Conservation (phyloP, 2,329 filamentous ascomycete genomes). For the Ophiosphaerella narmari region DNA sequence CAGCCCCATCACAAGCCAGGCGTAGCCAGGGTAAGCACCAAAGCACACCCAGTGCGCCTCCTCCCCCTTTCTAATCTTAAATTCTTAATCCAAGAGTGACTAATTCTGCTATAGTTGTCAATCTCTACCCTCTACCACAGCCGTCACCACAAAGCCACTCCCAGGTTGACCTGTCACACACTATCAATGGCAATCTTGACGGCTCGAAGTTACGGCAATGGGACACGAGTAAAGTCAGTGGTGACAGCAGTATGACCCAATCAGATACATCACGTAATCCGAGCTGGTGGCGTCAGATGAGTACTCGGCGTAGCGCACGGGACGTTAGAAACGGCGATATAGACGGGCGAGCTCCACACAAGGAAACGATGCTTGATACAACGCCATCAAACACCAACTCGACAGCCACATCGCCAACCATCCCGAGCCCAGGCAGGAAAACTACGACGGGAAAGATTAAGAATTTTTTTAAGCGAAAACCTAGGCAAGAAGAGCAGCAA, state of each 20-base stretch:
- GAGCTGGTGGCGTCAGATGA: constrained; percentile 44
- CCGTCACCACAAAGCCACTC: constrained; percentile 41
- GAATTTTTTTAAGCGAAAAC: constrained; percentile 44
- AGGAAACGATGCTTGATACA: constrained; percentile 31
- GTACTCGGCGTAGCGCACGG: constrained; percentile 31
- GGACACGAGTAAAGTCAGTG: constrained; percentile 38
- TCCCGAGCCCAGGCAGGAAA: constrained; percentile 30
- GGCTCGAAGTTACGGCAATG: constrained; percentile 38
- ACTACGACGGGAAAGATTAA: constrained; percentile 41
- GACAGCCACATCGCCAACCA: constrained; percentile 25
- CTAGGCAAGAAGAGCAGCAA: constrained; percentile 34
- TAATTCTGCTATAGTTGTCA: constrained; percentile 24
- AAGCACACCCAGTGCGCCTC: constrained; percentile 15
- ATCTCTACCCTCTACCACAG: constrained; percentile 37
- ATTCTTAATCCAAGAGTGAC: constrained; percentile 2
- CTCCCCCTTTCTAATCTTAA: too few species aligned
- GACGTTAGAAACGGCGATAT: constrained; percentile 38
- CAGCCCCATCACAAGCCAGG: constrained; percentile 41
- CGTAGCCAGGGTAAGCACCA: constrained; percentile 40
- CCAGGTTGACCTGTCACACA: constrained; percentile 38
- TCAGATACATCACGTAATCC: constrained; percentile 39
- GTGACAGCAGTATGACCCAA: constrained; percentile 33
- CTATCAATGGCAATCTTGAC: constrained; percentile 39
- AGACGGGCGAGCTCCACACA: constrained; percentile 27
- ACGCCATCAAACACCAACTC: constrained; percentile 27